Evolutionary conservation across 2,329 filamentous ascomycete species (phyloP).

Genomic region (Nectriaceae sp.): DNA sequence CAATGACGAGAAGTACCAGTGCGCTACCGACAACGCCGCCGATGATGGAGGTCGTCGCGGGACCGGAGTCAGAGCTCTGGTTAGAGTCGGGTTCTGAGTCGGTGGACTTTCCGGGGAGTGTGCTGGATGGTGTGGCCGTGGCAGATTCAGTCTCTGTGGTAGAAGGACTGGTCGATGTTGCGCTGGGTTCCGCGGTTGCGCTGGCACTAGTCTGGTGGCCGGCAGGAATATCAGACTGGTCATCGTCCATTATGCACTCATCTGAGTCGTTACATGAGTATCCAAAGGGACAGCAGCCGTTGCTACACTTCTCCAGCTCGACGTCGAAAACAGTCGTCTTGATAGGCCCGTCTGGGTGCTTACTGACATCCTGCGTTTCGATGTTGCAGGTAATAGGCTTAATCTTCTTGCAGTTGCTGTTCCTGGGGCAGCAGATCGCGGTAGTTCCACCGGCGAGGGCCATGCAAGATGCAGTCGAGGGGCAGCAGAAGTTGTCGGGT

Average conservation of each 20-base stretch:
- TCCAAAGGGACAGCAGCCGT: slow-evolving; percentile 70
- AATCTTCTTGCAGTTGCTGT: slow-evolving; percentile 60
- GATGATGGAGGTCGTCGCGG: slow-evolving; percentile 42
- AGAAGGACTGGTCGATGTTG: slow-evolving; percentile 21
- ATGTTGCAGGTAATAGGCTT: slow-evolving; percentile 66
- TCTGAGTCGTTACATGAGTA: slow-evolving; percentile 57
- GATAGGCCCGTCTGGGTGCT: slow-evolving; percentile 58
- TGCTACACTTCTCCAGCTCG: slow-evolving; percentile 55
- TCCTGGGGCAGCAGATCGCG: slow-evolving; percentile 69
- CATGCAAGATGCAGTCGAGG: slow-evolving; percentile 54
- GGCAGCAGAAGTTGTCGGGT: slow-evolving; percentile 69
- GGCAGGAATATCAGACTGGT: slow-evolving; percentile 48
- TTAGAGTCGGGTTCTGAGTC: slow-evolving; percentile 6
- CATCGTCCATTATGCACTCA: slow-evolving; percentile 52
- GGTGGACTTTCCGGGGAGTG: slow-evolving; percentile 15
- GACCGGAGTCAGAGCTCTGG: slow-evolving; percentile 20
- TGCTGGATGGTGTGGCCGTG: slow-evolving; percentile 20
- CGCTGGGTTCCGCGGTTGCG: slow-evolving; percentile 18
- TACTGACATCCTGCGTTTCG: slow-evolving; percentile 58
- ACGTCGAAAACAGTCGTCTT: slow-evolving; percentile 66
- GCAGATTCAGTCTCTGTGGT: slow-evolving; percentile 23
- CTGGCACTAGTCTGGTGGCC: slow-evolving; percentile 27
- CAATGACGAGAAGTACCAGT: slow-evolving; percentile 41
- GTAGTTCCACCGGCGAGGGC: slow-evolving; percentile 65
- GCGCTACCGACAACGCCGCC: slow-evolving; percentile 51